phyloP scores from a whole-genome alignment of 2,329 filamentous ascomycete genomes.

The Trichoderma sp. region DNA sequence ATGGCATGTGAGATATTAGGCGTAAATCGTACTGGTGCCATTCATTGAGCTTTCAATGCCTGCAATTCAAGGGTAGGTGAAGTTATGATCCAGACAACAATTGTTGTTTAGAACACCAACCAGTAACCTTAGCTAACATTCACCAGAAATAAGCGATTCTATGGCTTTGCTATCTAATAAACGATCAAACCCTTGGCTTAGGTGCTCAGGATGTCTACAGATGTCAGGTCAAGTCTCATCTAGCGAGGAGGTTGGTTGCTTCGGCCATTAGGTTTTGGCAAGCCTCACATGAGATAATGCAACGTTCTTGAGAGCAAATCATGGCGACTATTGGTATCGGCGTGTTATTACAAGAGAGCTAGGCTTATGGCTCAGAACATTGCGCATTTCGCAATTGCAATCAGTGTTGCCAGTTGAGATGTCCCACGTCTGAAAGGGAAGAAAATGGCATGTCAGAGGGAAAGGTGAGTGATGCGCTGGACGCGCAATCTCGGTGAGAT shows the following conservation, averaged over 20 bases:
- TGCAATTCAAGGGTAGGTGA: not conserved
- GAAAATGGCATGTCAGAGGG: not conserved
- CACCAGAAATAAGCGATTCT: not conserved
- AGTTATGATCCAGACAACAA: not conserved
- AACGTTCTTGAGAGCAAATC: too few species aligned
- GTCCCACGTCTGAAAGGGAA: not conserved
- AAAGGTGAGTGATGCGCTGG: not conserved
- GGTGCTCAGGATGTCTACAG: not conserved
- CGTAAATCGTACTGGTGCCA: not conserved
- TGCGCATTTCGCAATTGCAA: not conserved
- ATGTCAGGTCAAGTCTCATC: not conserved
- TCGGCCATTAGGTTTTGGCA: not conserved
- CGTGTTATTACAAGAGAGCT: too few species aligned
- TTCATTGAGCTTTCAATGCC: not conserved
- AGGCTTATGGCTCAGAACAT: not conserved
- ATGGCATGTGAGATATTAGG: not conserved
- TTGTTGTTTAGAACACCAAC: not conserved
- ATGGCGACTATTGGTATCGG: too few species aligned
- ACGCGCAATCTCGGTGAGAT: not conserved
- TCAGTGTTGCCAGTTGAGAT: not conserved
- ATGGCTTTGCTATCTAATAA: not conserved
- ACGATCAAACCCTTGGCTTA: not conserved
- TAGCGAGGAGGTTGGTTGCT: not conserved
- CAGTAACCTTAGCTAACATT: not conserved
- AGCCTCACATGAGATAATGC: not conserved